These are phyloP conservation scores for Aspergillus indologenus DNA, from an alignment of 495 filamentous ascomycete species.

Conservation along the genomic window DNA sequence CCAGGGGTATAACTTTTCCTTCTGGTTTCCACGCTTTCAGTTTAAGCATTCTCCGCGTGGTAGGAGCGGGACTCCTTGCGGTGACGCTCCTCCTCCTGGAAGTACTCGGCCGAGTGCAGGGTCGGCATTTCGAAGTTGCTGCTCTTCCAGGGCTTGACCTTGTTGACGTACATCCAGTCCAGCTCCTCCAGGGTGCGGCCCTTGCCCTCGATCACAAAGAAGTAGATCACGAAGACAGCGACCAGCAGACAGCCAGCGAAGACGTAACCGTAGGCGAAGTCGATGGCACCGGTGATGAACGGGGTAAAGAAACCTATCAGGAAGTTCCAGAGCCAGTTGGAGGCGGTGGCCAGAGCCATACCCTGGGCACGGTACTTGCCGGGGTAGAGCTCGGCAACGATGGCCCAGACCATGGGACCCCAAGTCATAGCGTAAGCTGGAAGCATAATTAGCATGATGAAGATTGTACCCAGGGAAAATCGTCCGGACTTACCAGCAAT, in stretches of 20 bases:
- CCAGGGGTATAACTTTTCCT: background rate
- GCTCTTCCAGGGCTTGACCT: slow-evolving; percentile 61
- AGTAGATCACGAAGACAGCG: slow-evolving; percentile 60
- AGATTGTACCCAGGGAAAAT: background rate
- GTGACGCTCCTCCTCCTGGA: background rate
- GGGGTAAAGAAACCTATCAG: slow-evolving; percentile 76
- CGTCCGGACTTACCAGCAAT: slow-evolving; percentile 29
- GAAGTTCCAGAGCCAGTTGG: slow-evolving; percentile 89
- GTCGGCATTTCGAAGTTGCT: slow-evolving; percentile 40
- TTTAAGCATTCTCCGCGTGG: slow-evolving; percentile 2
- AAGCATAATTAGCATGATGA: background rate
- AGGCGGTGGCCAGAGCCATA: slow-evolving; percentile 71
- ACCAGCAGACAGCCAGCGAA: slow-evolving; percentile 67
- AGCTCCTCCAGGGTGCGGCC: slow-evolving; percentile 68
- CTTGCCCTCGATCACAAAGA: slow-evolving; percentile 67
- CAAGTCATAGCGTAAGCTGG: slow-evolving; percentile 57
- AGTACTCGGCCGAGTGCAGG: slow-evolving; percentile 4
- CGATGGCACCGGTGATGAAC: slow-evolving; percentile 63
- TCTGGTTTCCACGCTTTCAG: too few relatives aligned
- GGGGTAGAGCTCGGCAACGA: slow-evolving; percentile 77
- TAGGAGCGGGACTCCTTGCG: background rate
- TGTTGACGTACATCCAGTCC: slow-evolving; percentile 74
- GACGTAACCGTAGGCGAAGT: slow-evolving; percentile 74
- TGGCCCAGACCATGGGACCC: slow-evolving; percentile 81
- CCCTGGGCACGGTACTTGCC: slow-evolving; percentile 66